A percentile compares a stretch with the other conserved stretches of the same genome.
These are phyloP conservation scores for Tarenaya hassleriana DNA, from an alignment of 345 rosid species.

Conservation along the genomic window DNA sequence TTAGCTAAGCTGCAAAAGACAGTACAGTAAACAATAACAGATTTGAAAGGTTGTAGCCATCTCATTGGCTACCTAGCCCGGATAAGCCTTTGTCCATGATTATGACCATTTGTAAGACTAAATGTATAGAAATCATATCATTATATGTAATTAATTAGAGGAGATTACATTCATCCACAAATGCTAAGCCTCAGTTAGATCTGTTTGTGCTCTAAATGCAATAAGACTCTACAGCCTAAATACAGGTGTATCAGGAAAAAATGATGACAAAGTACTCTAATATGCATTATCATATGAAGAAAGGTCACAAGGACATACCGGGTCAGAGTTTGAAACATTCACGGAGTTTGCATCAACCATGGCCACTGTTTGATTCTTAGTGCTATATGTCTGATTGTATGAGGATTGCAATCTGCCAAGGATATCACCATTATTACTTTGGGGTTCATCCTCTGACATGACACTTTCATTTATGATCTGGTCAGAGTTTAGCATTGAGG, in stretches of 20 bases:
- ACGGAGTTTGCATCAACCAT: slow-evolving; percentile 22
- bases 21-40: background rate
- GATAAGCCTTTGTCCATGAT: background rate
- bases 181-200: background rate
- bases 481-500: slow-evolving; percentile 26
- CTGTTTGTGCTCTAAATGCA: background rate
- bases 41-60: background rate
- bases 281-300: slow-evolving; percentile 1
- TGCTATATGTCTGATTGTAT: slow-evolving; percentile 28
- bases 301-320: slow-evolving; percentile 20
- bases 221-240: background rate
- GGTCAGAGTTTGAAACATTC: slow-evolving; percentile 21
- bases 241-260: background rate
- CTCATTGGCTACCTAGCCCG: background rate
- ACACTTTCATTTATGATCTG: slow-evolving; percentile 32
- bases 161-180: background rate
- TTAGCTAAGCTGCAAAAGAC: slow-evolving; percentile 5
- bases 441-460: slow-evolving; percentile 35
- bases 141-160: too few species aligned
- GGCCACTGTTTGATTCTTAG: slow-evolving; percentile 22
- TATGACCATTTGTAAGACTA: background rate
- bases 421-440: slow-evolving; percentile 33
- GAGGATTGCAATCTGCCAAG: slow-evolving; percentile 48
- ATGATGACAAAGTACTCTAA: slow-evolving; percentile 1
- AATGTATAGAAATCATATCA: background rate